A percentile compares a stretch with the other conserved stretches of the same genome.
Conservation (phyloP, 805 yeast species). For the Ogataea wickerhamii region DNA sequence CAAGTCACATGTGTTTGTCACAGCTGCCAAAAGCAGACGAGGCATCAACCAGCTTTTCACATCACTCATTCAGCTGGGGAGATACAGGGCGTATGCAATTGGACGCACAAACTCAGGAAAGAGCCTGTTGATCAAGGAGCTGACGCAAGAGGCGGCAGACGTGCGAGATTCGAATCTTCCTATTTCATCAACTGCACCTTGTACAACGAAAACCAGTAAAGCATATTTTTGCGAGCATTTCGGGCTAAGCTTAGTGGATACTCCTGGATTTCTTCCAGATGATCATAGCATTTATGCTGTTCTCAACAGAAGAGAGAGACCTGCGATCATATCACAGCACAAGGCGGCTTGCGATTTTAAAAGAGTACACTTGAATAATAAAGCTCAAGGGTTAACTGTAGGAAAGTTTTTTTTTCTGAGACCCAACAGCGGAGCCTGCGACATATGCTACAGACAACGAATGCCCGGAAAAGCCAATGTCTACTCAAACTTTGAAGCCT, state of each 20-base stretch:
- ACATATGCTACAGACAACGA: conserved; percentile 4
- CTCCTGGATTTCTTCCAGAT: conserved; percentile 28
- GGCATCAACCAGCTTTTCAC: conserved; percentile 7
- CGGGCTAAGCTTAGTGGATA: conserved; percentile 23
- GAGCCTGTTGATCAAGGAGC: conserved; percentile 16
- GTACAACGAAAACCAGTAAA: conserved; percentile 13
- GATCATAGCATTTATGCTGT: conserved; percentile 21
- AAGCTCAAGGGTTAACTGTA: conserved; percentile 6
- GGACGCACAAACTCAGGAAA: conserved; percentile 32
- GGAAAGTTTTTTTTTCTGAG: conserved; percentile 9
- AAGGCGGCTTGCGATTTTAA: not conserved
- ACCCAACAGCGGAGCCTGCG: conserved; percentile 1
- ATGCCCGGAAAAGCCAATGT: conserved; percentile 10
- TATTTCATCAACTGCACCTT: conserved; percentile 15
- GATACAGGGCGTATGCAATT: conserved; percentile 18
- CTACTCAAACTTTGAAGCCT: not conserved
- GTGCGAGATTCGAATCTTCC: conserved; percentile 8
- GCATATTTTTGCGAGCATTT: conserved; percentile 12
- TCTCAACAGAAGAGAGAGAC: conserved; percentile 2
- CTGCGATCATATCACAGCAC: conserved; percentile 4
- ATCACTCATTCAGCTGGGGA: not conserved
- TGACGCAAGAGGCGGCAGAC: conserved; percentile 8
- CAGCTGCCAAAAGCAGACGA: conserved; percentile 2
- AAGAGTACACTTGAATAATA: not conserved
- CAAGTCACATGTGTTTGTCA: conserved; percentile 5